These are phyloP conservation scores for Monilinia vaccinii-corymbosi DNA, from an alignment of 2,329 filamentous ascomycete genomes.

Conservation along the genomic window DNA sequence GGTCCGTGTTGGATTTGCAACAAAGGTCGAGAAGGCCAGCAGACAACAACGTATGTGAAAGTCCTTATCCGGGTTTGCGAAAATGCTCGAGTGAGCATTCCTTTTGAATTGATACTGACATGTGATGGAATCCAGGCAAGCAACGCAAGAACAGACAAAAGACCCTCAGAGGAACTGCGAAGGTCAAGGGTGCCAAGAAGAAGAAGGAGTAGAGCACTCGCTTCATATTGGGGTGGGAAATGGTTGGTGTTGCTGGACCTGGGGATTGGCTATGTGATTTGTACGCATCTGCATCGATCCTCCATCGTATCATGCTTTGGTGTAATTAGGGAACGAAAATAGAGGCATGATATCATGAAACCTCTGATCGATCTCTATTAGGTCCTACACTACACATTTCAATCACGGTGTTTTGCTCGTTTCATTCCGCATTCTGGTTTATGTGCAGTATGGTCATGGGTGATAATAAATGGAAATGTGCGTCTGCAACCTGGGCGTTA, in stretches of 20 bases:
- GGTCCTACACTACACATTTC: constrained; percentile 18
- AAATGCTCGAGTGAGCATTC: not conserved
- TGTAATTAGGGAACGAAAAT: constrained; percentile 17
- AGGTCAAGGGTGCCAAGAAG: constrained; percentile 90
- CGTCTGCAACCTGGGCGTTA: not conserved
- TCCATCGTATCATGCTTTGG: constrained; percentile 22
- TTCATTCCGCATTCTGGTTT: constrained; percentile 8
- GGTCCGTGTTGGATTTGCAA: constrained; percentile 82
- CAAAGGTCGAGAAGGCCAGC: constrained; percentile 93
- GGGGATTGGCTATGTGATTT: constrained; percentile 25
- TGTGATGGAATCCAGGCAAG: constrained; percentile 63
- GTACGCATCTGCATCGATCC: constrained; percentile 25
- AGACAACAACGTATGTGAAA: constrained; percentile 93
- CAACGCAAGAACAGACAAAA: constrained; percentile 99
- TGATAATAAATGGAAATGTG: constrained; percentile 6
- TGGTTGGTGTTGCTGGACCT: constrained; percentile 26
- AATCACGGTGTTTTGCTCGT: constrained; percentile 25
- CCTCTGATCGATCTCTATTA: constrained; percentile 19
- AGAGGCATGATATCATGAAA: constrained; percentile 22
- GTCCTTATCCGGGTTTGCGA: constrained; percentile 5
- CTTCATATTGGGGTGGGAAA: constrained; percentile 21
- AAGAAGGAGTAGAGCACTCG: constrained; percentile 75
- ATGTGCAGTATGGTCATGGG: constrained; percentile 8
- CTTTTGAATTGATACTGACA: constrained; percentile 18
- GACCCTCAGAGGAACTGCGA: constrained; percentile 95